A percentile compares a stretch with the other conserved stretches of the same genome.
These are phyloP conservation scores for Euphorbia tirucalli DNA, from an alignment of 345 rosid genomes.

Conservation along the genomic window DNA sequence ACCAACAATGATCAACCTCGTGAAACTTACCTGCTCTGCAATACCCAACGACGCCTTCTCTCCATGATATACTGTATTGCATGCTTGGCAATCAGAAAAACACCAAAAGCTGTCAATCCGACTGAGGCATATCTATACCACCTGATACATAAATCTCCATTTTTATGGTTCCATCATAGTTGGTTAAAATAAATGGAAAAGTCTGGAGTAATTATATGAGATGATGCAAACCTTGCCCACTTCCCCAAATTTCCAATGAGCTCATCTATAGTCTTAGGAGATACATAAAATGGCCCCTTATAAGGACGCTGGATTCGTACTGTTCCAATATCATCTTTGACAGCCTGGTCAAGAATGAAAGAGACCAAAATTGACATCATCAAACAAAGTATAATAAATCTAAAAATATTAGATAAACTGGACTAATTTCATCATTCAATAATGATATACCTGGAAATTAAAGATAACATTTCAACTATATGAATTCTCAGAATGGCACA, in stretches of 20 bases:
- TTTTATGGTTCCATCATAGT: constrained; percentile 1
- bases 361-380: constrained; percentile 7
- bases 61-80: constrained; percentile 54
- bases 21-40: constrained; percentile 45
- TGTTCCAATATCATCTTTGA: constrained; percentile 84
- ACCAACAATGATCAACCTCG: not conserved
- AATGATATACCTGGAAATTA: not conserved
- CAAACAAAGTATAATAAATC: constrained; percentile 10
- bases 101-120: constrained; percentile 68
- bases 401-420: constrained; percentile 3
- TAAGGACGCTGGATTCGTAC: constrained; percentile 75
- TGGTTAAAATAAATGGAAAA: not conserved
- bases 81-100: constrained; percentile 58
- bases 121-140: constrained; percentile 64
- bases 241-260: constrained; percentile 62
- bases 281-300: constrained; percentile 86
- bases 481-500: not conserved
- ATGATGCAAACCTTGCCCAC: constrained; percentile 64
- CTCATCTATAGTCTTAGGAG: constrained; percentile 70
- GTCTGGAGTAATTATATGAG: not conserved
- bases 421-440: not conserved
- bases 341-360: constrained; percentile 52
- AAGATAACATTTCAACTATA: no score
- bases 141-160: constrained; percentile 41
- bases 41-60: constrained; percentile 50